A percentile compares a stretch with the other conserved stretches of the same genome.
phyloP scores from a whole-genome alignment of 306 rosid species.

The Dalbergia cochinchinensis region DNA sequence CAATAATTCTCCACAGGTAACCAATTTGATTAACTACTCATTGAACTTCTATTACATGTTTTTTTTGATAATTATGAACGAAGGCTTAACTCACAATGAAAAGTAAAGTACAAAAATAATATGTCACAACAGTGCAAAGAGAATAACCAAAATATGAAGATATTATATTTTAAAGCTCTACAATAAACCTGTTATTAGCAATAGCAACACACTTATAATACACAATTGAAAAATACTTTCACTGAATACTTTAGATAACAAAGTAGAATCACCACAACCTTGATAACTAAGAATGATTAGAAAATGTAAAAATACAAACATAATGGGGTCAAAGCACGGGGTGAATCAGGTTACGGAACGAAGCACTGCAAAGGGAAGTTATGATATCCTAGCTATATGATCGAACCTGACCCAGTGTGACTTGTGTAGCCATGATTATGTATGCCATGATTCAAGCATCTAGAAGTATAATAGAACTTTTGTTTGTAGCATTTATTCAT shows the following conservation, averaged over 20 bases:
- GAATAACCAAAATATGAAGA: too few relatives aligned
- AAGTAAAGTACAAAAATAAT: too few relatives aligned
- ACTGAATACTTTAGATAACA: too few relatives aligned
- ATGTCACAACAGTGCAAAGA: too few relatives aligned
- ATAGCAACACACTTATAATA: too few relatives aligned
- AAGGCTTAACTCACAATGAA: too few relatives aligned
- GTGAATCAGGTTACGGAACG: constrained; percentile 20
- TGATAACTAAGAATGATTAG: too few relatives aligned
- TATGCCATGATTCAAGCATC: neutral
- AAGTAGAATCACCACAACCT: too few relatives aligned
- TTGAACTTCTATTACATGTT: neutral
- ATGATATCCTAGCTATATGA: neutral
- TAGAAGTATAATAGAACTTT: neutral
- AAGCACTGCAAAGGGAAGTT: constrained; percentile 30
- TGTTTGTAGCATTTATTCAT: neutral
- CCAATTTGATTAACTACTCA: neutral
- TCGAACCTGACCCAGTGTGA: constrained; percentile 3
- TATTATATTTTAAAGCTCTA: too few relatives aligned
- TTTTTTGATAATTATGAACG: too few relatives aligned
- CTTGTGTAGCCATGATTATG: constrained; percentile 9
- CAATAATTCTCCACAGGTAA: neutral
- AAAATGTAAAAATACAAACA: neutral
- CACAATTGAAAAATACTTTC: too few relatives aligned
- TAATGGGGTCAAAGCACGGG: constrained; percentile 7
- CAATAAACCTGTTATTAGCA: too few relatives aligned